Evolutionary conservation across 1,284 basidiomycete species (phyloP), one percentile per base, ranked within the genome.

Genomic region (Naganishia sp.): DNA sequence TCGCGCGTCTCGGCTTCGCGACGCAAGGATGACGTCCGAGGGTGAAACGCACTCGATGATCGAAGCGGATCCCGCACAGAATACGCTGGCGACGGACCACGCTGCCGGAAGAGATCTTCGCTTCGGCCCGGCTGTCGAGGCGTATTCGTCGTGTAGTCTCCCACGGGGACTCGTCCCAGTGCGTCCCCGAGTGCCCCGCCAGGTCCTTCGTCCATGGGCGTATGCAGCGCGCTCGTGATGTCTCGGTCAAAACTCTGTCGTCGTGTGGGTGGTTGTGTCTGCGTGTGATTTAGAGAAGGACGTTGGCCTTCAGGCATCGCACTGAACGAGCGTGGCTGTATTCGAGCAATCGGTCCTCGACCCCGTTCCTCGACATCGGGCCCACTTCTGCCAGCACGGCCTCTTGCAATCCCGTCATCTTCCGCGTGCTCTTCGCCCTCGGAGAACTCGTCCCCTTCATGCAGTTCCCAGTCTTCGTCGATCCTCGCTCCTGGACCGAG

Each of bases 401-500:
- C 49, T 42, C 50, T 52, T 41, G 52, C 5, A 21, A 41, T 18
- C 43, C 57, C 65, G 11, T 35, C 21, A 25, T 72, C 69, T n/a
- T 66, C 68, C 18, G 64, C 51, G 1, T 69, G 67, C 21, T 62
- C 70, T 18, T 63, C 66, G 6, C 66, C 69, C 1, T 65, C 63
- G 11, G 63, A 72, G 73, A 57, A 82, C 80, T 80, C 77, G 53
- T 82, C 80, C 43, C 82, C 78, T n/a, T 75, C 73, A 42, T 75
- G 74, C 9, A 74, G 67, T 46, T 76, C 75, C 63, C 68, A 71
- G 57, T 83, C 63, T 23, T 68, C 63, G 49, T 62, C 74, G 21
- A 79, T 73, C 3, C 75, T 71, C 2, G 85, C 76, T 0, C 90
- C 89, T 0, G 92, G 92, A 0, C 90, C 92, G 46, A 95, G 83